Conservation (phyloP, 805 yeast species). For the Suhomyces xylopsoci region DNA sequence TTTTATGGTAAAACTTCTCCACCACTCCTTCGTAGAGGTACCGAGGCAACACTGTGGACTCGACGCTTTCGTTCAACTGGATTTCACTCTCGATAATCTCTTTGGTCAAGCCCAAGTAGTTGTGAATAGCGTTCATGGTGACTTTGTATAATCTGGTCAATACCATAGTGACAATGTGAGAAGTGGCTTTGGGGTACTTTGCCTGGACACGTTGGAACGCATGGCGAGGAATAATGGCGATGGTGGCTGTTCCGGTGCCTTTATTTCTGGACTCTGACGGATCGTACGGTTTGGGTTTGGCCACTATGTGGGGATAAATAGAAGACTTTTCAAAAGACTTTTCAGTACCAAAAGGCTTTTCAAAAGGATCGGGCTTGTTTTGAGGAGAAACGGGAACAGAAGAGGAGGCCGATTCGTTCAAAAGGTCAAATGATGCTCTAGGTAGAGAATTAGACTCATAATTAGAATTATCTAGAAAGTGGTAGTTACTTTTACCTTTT, state of each 20-base stretch:
- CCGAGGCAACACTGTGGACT: conserved; percentile 41
- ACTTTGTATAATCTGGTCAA: conserved; percentile 83
- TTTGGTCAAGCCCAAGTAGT: conserved; percentile 77
- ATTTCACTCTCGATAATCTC: conserved; percentile 79
- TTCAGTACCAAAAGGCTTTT: too few relatives aligned
- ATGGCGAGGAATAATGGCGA: conserved; percentile 85
- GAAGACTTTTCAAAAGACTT: neutral
- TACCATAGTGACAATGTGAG: conserved; percentile 92
- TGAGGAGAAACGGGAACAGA: conserved; percentile 2
- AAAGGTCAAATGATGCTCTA: conserved; percentile 1
- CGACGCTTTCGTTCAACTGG: conserved; percentile 46
- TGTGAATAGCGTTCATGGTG: conserved; percentile 86
- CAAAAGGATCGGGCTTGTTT: neutral
- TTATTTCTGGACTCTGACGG: neutral
- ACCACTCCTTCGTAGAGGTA: conserved; percentile 60
- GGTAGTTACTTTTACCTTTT: too few relatives aligned
- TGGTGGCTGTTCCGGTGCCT: conserved; percentile 52
- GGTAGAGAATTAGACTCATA: too few relatives aligned
- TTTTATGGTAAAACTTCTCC: conserved; percentile 29
- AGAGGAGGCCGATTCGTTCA: conserved; percentile 4
- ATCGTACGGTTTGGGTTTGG: conserved; percentile 53
- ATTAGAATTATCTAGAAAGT: too few relatives aligned
- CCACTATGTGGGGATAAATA: conserved; percentile 49
- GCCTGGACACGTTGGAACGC: conserved; percentile 71
- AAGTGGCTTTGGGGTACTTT: conserved; percentile 83